A percentile compares a stretch with the other conserved stretches of the same genome.
phyloP scores from a whole-genome alignment of 192 early-diverging fungal genomes.

The Blastocladiella britannica region DNA sequence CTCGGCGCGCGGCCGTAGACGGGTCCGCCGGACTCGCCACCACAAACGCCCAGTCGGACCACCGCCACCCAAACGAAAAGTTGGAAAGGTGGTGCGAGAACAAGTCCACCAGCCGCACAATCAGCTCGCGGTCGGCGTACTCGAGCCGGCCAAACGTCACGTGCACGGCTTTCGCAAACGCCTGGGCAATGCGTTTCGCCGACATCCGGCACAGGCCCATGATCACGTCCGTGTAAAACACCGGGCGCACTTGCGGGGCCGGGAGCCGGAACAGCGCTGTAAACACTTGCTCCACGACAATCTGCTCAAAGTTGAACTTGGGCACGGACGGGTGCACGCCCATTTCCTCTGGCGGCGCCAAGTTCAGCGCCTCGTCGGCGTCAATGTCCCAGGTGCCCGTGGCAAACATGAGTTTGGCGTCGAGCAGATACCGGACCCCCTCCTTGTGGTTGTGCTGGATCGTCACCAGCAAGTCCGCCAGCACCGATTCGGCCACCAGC shows the following conservation, averaged over 20 bases:
- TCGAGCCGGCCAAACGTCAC: slow-evolving; percentile 42
- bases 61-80: slow-evolving; percentile 77
- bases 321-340: slow-evolving; percentile 6
- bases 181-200: slow-evolving; percentile 28
- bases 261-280: slow-evolving; percentile 36
- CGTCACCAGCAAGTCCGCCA: slow-evolving; percentile 55
- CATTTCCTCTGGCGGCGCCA: slow-evolving; percentile 4
- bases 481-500: slow-evolving; percentile 60
- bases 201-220: slow-evolving; percentile 51
- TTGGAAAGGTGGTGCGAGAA: slow-evolving; percentile 84
- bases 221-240: slow-evolving; percentile 52
- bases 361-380: slow-evolving; percentile 1
- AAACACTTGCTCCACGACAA: slow-evolving; percentile 34
- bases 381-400: slow-evolving; percentile 16
- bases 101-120: slow-evolving; percentile 66
- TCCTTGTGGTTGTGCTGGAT: slow-evolving; percentile 89
- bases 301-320: slow-evolving; percentile 20
- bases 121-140: slow-evolving; percentile 66
- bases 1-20: not conserved
- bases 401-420: slow-evolving; percentile 32
- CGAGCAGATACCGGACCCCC: slow-evolving; percentile 50
- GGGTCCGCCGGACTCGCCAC: not conserved
- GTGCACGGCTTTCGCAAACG: slow-evolving; percentile 41
- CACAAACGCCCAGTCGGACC: slow-evolving; percentile 47
- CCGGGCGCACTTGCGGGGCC: slow-evolving; percentile 12